Percentiles rank a stretch among this genome's conserved stretches.
Evolutionary conservation across 106 monocot species (phyloP).

Genomic region (Dendrobium catenatum): DNA sequence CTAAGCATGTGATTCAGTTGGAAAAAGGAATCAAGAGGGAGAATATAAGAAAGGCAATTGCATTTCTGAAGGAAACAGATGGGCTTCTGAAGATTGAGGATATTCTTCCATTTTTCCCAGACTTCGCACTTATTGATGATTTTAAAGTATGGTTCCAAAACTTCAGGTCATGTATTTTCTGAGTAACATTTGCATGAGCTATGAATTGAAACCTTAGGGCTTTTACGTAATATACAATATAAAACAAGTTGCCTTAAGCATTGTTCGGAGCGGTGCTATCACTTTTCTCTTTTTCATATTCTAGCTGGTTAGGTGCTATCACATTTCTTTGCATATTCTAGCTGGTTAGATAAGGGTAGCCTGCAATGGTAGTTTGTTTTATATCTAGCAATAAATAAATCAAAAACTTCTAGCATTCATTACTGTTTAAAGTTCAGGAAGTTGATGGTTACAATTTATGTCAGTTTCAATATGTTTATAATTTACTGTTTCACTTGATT

Average conservation of each 20-base stretch:
- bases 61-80: constrained; percentile 94
- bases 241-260: background rate
- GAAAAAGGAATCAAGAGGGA: constrained; percentile 98
- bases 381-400: background rate
- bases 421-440: background rate
- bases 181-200: background rate
- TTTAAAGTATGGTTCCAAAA: constrained; percentile 60
- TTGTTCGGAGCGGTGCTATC: background rate
- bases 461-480: background rate
- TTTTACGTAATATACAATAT: background rate
- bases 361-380: background rate
- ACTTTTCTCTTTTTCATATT: background rate
- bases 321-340: background rate
- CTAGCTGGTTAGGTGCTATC: background rate
- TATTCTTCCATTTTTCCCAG: constrained; percentile 97
- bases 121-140: constrained; percentile 96
- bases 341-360: background rate
- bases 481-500: background rate
- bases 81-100: constrained; percentile 97
- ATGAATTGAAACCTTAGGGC: background rate
- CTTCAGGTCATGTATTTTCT: background rate
- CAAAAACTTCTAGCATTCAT: background rate
- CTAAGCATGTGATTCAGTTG: constrained; percentile 92
- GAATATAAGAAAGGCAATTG: constrained; percentile 96
- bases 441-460: background rate